Conservation (phyloP, 1,284 basidiomycete species). For the Moniliophthora roreri region DNA sequence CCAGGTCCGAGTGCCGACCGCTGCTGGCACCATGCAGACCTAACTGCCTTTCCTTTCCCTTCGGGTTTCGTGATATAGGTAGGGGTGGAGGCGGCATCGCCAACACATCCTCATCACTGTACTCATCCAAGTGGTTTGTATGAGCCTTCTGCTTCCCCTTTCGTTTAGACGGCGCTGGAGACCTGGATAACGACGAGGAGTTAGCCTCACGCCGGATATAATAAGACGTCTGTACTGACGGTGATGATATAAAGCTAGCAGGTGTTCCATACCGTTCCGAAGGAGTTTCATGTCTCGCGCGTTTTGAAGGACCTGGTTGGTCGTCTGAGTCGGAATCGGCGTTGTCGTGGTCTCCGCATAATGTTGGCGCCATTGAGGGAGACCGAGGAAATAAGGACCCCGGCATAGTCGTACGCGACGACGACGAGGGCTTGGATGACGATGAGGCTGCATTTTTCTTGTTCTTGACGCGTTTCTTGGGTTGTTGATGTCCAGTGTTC, state of each 20-base stretch:
- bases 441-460: constrained; percentile 1
- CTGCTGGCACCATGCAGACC: constrained; percentile 25
- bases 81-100: constrained; percentile 15
- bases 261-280: constrained; percentile 1
- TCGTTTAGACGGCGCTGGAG: constrained; percentile 12
- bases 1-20: constrained; percentile 12
- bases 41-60: constrained; percentile 52
- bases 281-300: neutral
- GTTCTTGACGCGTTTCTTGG: constrained; percentile 15
- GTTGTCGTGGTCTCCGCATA: constrained; percentile 12
- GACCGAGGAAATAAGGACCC: constrained; percentile 74
- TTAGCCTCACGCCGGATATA: neutral
- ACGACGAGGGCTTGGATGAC: neutral
- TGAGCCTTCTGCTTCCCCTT: constrained; percentile 15
- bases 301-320: constrained; percentile 11
- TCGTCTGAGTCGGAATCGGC: neutral
- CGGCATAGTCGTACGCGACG: constrained; percentile 49
- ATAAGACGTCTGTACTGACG: neutral
- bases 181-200: neutral
- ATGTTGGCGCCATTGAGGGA: constrained; percentile 56
- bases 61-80: constrained; percentile 26
- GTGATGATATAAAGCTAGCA: neutral
- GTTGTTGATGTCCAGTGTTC: constrained; percentile 8
- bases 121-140: constrained; percentile 7
- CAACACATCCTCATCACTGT: constrained; percentile 6